Evolutionary conservation across 495 filamentous ascomycete genomes (phyloP).

Genomic region (Geoglossum glabrum): DNA sequence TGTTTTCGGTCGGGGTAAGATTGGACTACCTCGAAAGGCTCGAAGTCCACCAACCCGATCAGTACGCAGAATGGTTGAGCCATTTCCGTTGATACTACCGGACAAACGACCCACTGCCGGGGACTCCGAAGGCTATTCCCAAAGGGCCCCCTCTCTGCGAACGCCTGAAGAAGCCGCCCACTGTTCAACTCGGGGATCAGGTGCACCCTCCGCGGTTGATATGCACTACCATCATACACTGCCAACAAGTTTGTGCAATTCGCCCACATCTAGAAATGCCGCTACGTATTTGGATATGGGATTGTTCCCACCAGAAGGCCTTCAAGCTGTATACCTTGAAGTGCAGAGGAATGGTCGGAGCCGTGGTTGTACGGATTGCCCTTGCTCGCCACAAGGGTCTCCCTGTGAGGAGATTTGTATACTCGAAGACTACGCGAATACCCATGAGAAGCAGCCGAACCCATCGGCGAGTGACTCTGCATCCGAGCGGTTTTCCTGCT

Average conservation of each 20-base stretch:
- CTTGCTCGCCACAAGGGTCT: background rate
- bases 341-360: background rate
- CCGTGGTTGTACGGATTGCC: background rate
- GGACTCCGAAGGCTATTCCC: background rate
- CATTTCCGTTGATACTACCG: slow-evolving; percentile 24
- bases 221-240: background rate
- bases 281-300: background rate
- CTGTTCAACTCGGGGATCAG: background rate
- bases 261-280: background rate
- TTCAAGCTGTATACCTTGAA: background rate
- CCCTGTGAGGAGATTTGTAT: background rate
- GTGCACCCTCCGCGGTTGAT: background rate
- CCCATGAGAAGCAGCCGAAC: background rate
- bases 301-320: background rate
- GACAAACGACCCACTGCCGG: background rate
- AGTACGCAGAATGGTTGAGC: slow-evolving; percentile 28
- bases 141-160: background rate
- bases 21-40: slow-evolving; percentile 10
- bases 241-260: background rate
- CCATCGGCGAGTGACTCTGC: background rate
- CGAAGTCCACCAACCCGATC: slow-evolving; percentile 26
- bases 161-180: background rate
- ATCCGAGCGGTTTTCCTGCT: background rate
- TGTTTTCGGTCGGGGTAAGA: background rate
- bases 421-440: background rate